Base-by-base conservation (phyloP, 371 early-diverging fungal species). In the Circinella minor region DNA sequence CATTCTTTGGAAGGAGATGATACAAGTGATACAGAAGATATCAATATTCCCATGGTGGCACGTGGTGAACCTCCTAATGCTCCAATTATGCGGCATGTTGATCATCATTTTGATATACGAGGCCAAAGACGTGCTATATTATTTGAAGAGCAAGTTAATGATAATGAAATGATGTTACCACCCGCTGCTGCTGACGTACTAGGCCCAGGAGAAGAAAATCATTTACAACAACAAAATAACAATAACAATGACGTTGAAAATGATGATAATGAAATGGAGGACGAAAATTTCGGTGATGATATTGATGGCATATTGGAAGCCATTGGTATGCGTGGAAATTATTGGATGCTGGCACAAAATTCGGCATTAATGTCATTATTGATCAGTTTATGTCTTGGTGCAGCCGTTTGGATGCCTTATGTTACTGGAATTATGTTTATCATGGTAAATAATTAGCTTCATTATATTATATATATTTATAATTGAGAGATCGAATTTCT, bases 241-340 rank as follows among this genome's bases (percentile, higher is more conserved):
- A 51, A 3, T 51, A n/a, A 37, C 63, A 57, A 18, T 36, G 47
- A 48, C 57, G 34, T n/a, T 8, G 64, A 63, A 27, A 47, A 65
- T 55, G 65, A 63, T 15, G 71, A 66, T 8, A 62, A 70, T 39
- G 73, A 77, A 36, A 85, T 82, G 34, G 81, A 79, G 46, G 93
- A 91, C 18, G 92, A 90, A 36, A 78, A 65, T 46, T 82, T 85
- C 34, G 81, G 78, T 39, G 94, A 91, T 36, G 92, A 91, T 39
- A 80, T 90, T 17, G 92, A 92, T 61, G 92, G 90, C 0, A 83
- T 96, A 51, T 77, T 96, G 46, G 96, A 95, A 67, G 90, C 94
- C 5, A 84, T 96, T 61, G 97, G 97, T 7, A 88, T 96, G 77
- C 87, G 90, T 11, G 97, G 97, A 0, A 91, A 93, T 8, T 69